Evolutionary conservation across 2,329 filamentous ascomycete species (phyloP).

Genomic region (Penicillium sp.): DNA sequence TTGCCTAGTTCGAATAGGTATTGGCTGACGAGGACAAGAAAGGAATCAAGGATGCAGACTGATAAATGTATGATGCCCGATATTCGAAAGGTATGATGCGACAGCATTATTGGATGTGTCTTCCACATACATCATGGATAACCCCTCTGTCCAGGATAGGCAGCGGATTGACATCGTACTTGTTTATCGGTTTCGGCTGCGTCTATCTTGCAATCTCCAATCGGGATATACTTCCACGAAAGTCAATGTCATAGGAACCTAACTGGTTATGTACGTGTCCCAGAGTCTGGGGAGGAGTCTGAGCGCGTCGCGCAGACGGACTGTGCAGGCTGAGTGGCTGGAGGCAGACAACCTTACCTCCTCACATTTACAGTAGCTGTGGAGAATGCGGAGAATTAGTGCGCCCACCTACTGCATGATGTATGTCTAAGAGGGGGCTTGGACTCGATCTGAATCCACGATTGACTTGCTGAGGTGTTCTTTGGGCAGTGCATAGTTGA

Average conservation of each 20-base stretch:
- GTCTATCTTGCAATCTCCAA: not conserved
- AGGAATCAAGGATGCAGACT: not conserved
- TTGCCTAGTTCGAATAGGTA: not conserved
- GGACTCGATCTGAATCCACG: not conserved
- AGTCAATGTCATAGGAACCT: not conserved
- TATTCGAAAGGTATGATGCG: not conserved
- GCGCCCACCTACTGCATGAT: slow-evolving; percentile 11
- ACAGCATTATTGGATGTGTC: not conserved
- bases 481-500: not conserved
- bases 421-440: slow-evolving; percentile 3
- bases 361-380: slow-evolving; percentile 2
- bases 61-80: not conserved
- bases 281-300: not conserved
- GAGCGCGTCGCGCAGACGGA: not conserved
- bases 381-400: slow-evolving; percentile 27
- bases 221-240: not conserved
- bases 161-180: not conserved
- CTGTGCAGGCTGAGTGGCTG: not conserved
- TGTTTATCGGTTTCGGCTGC: not conserved
- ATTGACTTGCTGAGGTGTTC: not conserved
- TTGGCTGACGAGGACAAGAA: not conserved
- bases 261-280: not conserved
- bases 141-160: not conserved
- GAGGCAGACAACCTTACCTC: slow-evolving; percentile 1
- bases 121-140: not conserved